These are phyloP conservation scores for Pisolithus microcarpus DNA, from an alignment of 768 basidiomycete species.

Conservation along the genomic window DNA sequence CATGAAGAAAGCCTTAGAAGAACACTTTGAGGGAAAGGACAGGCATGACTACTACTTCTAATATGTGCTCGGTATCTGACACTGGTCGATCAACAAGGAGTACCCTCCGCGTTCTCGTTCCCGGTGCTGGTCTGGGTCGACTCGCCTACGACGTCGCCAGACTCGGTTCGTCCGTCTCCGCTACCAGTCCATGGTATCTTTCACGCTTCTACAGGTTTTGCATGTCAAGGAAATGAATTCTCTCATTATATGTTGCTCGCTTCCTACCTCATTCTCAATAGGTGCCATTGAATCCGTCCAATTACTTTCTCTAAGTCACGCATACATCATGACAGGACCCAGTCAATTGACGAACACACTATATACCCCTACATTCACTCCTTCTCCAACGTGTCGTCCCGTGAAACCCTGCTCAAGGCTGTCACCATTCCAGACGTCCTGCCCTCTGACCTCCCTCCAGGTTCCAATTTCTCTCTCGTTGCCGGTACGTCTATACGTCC, in stretches of 20 bases:
- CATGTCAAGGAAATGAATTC: conserved; percentile 93
- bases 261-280: conserved; percentile 83
- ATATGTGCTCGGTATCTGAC: too few species aligned
- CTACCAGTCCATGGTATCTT: background rate
- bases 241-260: conserved; percentile 91
- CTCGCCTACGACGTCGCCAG: conserved; percentile 84
- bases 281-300: conserved; percentile 36
- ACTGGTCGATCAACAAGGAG: conserved; percentile 25
- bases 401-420: conserved; percentile 53
- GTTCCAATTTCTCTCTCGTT: conserved; percentile 72
- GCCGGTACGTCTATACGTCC: conserved; percentile 48
- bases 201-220: conserved; percentile 51
- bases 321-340: conserved; percentile 39
- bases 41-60: conserved; percentile 31
- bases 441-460: conserved; percentile 61
- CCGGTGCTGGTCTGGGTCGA: conserved; percentile 84
- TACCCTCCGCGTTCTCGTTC: conserved; percentile 71
- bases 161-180: conserved; percentile 44
- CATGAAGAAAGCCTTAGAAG: conserved; percentile 66
- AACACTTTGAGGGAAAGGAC: conserved; percentile 48
- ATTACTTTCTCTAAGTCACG: background rate
- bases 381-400: conserved; percentile 72
- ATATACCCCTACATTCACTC: conserved; percentile 90
- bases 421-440: conserved; percentile 79
- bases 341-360: conserved; percentile 57